Evolutionary conservation across 176 grass and related monocot species (phyloP).

Genomic region (sorghum (Sorghum bicolor)): Sorghum_bicolor_NCBIv3 NC_012873.2:60723001-60723500

Average conservation of each 20-base stretch:
- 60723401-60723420: slow-evolving; percentile 22
- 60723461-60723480: slow-evolving; percentile 31
- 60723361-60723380: slow-evolving; percentile 5
- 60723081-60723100: too few species aligned
- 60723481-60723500: slow-evolving; percentile 33
- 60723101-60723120: background rate
- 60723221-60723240: slow-evolving; percentile 1
- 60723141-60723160: background rate
- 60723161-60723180: background rate
- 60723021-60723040: background rate
- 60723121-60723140: background rate
- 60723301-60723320: background rate
- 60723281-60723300: background rate
- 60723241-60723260: background rate
- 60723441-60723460: background rate
- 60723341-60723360: slow-evolving; percentile 20
- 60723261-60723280: background rate
- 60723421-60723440: background rate
- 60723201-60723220: background rate
- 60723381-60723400: slow-evolving; percentile 30
- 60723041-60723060: background rate
- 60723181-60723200: background rate
- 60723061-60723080: background rate
- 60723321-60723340: slow-evolving; percentile 33
- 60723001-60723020: background rate